These are phyloP conservation scores for Circinella minor DNA, from an alignment of 371 early-diverging fungal species.

Conservation along the genomic window DNA sequence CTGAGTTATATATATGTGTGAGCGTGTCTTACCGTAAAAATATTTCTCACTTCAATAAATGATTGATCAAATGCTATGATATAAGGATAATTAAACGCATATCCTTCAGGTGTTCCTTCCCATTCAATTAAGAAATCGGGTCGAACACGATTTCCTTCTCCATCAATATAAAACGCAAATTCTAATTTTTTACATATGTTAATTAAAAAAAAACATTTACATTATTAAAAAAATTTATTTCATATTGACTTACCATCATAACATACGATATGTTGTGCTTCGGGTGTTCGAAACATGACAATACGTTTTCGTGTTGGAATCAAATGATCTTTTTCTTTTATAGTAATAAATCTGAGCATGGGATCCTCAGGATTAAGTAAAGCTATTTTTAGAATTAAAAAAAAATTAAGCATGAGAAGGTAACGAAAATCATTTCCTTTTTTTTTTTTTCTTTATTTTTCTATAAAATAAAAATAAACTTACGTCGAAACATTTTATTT, in stretches of 20 bases:
- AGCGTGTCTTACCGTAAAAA: slow-evolving; percentile 24
- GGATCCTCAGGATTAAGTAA: slow-evolving; percentile 43
- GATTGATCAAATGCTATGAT: slow-evolving; percentile 33
- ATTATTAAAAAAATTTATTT: neutral
- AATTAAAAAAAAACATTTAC: too few species aligned
- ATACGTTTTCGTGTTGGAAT: slow-evolving; percentile 32
- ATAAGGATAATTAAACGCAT: slow-evolving; percentile 32
- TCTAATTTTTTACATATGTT: slow-evolving; percentile 10
- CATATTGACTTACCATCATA: slow-evolving; percentile 35
- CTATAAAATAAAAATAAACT: neutral
- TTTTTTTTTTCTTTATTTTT: too few species aligned
- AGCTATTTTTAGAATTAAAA: slow-evolving; percentile 18
- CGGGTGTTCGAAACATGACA: slow-evolving; percentile 33
- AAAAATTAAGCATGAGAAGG: neutral
- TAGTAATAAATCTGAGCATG: slow-evolving; percentile 35
- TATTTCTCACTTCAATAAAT: slow-evolving; percentile 32
- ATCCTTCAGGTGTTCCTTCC: slow-evolving; percentile 33
- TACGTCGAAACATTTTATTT: slow-evolving; percentile 13
- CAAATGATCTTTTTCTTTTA: slow-evolving; percentile 27
- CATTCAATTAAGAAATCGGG: slow-evolving; percentile 32
- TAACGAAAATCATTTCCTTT: neutral
- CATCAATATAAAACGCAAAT: slow-evolving; percentile 35
- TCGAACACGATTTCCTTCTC: slow-evolving; percentile 27
- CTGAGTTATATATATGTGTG: neutral
- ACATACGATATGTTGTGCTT: slow-evolving; percentile 41